Evolutionary conservation across 78 protist species (phyloP).

Genomic region (Capsaspora owczarzaki): DNA sequence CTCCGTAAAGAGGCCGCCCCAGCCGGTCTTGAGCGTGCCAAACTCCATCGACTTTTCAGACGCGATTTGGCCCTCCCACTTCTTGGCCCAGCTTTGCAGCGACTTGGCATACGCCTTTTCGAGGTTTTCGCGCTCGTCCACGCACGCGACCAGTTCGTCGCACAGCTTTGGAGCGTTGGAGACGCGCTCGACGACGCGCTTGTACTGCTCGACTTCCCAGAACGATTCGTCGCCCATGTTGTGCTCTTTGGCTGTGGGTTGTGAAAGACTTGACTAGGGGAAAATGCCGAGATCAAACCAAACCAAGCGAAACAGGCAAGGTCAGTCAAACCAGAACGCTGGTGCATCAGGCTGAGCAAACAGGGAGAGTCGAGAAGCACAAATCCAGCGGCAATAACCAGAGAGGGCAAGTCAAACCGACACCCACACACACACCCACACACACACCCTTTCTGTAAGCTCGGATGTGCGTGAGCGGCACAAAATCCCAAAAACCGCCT

Average conservation of each 20-base stretch:
- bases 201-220: background rate
- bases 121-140: background rate
- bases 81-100: slow-evolving; percentile 1
- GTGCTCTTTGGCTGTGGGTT: background rate
- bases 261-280: too few species aligned
- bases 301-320: too few species aligned
- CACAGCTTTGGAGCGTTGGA: background rate
- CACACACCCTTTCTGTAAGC: too few species aligned
- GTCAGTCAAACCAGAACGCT: too few species aligned
- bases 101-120: background rate
- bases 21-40: slow-evolving; percentile 1
- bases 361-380: too few species aligned
- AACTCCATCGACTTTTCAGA: background rate
- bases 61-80: background rate
- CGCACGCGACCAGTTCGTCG: background rate
- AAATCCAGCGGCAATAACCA: too few species aligned
- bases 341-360: too few species aligned
- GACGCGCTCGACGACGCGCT: background rate
- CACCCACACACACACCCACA: too few species aligned
- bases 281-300: too few species aligned
- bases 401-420: too few species aligned
- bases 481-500: too few species aligned
- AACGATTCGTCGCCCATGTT: background rate
- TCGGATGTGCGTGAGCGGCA: too few species aligned
- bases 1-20: background rate